Conservation (phyloP, 345 rosid genomes). For the Capsella bursapastoris region DNA sequence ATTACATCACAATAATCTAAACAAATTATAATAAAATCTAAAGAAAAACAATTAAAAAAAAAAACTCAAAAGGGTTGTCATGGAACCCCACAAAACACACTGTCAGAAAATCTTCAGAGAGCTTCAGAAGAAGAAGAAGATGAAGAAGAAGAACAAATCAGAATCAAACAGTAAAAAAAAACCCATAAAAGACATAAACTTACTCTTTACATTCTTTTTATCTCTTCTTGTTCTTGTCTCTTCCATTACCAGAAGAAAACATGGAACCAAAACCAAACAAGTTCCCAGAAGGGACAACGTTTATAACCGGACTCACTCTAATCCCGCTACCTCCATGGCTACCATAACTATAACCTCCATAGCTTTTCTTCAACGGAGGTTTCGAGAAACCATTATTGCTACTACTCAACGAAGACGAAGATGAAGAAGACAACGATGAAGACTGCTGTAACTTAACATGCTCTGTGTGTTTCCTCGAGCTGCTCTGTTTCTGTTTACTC, state of each 20-base stretch:
- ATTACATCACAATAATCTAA: conserved; percentile 43
- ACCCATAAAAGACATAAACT: background rate
- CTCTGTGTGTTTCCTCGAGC: conserved; percentile 49
- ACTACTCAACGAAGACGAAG: conserved; percentile 36
- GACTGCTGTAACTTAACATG: conserved; percentile 42
- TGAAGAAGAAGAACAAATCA: conserved; percentile 14
- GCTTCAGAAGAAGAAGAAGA: conserved; percentile 43
- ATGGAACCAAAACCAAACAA: conserved; percentile 74
- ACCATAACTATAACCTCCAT: conserved; percentile 55
- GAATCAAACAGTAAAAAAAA: conserved; percentile 35
- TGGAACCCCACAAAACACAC: conserved; percentile 47
- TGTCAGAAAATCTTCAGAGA: conserved; percentile 50
- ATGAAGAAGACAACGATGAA: conserved; percentile 34
- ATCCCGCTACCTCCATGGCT: conserved; percentile 56
- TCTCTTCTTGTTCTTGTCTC: conserved; percentile 70
- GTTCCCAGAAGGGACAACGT: conserved; percentile 72
- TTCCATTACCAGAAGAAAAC: conserved; percentile 62
- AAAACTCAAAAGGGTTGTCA: conserved; percentile 13
- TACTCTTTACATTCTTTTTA: conserved; percentile 36
- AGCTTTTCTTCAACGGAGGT: conserved; percentile 84
- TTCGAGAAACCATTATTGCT: conserved; percentile 47
- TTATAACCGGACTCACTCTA: conserved; percentile 67
- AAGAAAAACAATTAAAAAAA: no score
- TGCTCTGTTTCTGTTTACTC: conserved; percentile 51
- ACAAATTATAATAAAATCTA: background rate